These are phyloP conservation scores for Panaeolus papilionaceus DNA, from an alignment of 768 basidiomycete genomes.

Conservation along the genomic window DNA sequence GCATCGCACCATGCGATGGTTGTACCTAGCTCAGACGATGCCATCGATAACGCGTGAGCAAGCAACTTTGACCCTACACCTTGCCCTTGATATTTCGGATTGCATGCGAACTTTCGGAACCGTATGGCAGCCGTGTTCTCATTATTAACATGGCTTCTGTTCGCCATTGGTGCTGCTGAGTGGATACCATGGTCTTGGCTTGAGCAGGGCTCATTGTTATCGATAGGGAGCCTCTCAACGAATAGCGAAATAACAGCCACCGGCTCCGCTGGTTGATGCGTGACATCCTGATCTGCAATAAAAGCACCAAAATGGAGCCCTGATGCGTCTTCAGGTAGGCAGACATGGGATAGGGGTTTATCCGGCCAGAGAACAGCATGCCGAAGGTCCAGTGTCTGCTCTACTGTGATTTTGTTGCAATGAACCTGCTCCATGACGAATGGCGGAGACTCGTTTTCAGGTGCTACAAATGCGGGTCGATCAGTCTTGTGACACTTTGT, in stretches of 20 bases:
- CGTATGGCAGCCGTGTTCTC: slow-evolving; percentile 38
- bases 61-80: slow-evolving; percentile 62
- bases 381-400: slow-evolving; percentile 55
- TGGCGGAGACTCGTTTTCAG: not conserved
- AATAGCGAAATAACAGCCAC: slow-evolving; percentile 66
- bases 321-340: slow-evolving; percentile 55
- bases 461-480: not conserved
- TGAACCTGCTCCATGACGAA: slow-evolving; percentile 11
- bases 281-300: slow-evolving; percentile 27
- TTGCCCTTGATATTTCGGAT: slow-evolving; percentile 52
- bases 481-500: not conserved
- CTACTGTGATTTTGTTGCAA: slow-evolving; percentile 16
- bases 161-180: slow-evolving; percentile 6
- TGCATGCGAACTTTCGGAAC: slow-evolving; percentile 70
- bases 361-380: slow-evolving; percentile 66
- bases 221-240: slow-evolving; percentile 46
- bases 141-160: slow-evolving; percentile 18
- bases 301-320: slow-evolving; percentile 63
- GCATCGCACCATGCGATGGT: slow-evolving; percentile 65
- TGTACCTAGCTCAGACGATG: slow-evolving; percentile 47
- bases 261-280: slow-evolving; percentile 40
- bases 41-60: slow-evolving; percentile 42
- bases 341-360: slow-evolving; percentile 53
- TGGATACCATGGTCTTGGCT: slow-evolving; percentile 9
- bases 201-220: slow-evolving; percentile 25